Conservation (phyloP, 1,139 yeast species). For the Taphrina pruni region DNA sequence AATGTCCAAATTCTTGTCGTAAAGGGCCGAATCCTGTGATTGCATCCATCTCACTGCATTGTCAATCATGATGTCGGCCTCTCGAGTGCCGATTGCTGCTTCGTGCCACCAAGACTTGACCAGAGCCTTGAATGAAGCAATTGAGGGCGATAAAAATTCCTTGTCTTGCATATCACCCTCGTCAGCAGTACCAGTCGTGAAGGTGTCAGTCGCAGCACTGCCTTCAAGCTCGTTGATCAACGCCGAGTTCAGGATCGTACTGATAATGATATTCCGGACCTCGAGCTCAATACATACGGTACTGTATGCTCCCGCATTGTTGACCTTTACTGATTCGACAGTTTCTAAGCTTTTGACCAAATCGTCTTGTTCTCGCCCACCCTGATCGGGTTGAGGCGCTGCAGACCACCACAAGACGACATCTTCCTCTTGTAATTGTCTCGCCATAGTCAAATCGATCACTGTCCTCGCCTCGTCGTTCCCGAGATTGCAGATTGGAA, state of each 20-base stretch:
- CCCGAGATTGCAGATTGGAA: conserved; percentile 85
- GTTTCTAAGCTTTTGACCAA: conserved; percentile 60
- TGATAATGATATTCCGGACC: conserved; percentile 77
- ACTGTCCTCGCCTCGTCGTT: conserved; percentile 76
- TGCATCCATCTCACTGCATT: conserved; percentile 88
- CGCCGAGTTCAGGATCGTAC: conserved; percentile 83
- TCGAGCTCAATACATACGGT: conserved; percentile 81
- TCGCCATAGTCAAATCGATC: conserved; percentile 85
- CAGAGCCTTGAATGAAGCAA: conserved; percentile 70
- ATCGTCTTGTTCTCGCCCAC: conserved; percentile 75
- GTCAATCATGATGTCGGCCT: conserved; percentile 86
- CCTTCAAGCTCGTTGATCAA: conserved; percentile 91
- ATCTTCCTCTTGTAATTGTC: conserved; percentile 68
- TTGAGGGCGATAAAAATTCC: conserved; percentile 65
- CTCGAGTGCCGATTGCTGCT: conserved; percentile 69
- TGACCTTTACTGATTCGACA: conserved; percentile 72
- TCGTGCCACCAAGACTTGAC: conserved; percentile 95
- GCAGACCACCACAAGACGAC: conserved; percentile 94
- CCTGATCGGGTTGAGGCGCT: conserved; percentile 79
- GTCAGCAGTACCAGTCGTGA: conserved; percentile 56
- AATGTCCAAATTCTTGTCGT: conserved; percentile 78
- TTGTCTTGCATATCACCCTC: conserved; percentile 42
- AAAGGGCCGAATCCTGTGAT: conserved; percentile 70
- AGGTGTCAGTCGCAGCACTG: conserved; percentile 56
- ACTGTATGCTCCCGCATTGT: conserved; percentile 79